A percentile compares a stretch with the other conserved stretches of the same genome.
These are phyloP conservation scores for Spathaspora passalidarum DNA, from an alignment of 805 yeast genomes.

Conservation along the genomic window DNA sequence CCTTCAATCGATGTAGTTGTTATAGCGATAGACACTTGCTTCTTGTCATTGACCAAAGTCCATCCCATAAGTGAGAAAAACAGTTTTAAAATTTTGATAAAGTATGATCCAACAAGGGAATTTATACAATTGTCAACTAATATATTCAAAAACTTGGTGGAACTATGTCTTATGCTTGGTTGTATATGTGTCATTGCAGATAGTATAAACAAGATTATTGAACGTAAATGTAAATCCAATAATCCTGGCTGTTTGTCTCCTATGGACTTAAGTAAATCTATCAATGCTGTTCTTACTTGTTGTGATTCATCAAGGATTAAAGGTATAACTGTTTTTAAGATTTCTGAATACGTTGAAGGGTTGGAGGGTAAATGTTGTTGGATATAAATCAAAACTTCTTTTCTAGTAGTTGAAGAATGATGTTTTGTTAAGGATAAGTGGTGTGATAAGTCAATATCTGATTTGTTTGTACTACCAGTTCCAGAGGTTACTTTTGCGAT, in stretches of 20 bases:
- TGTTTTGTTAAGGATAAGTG: constrained; percentile 71
- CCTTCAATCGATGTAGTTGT: constrained; percentile 32
- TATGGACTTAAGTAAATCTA: constrained; percentile 45
- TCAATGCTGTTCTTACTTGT: constrained; percentile 59
- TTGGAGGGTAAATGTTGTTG: constrained; percentile 51
- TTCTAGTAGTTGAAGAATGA: constrained; percentile 66
- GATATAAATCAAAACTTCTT: constrained; percentile 61
- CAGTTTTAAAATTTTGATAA: constrained; percentile 66
- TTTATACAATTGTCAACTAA: constrained; percentile 51
- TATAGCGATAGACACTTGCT: constrained; percentile 32
- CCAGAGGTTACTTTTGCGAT: constrained; percentile 12
- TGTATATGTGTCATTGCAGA: constrained; percentile 93
- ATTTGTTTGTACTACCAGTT: constrained; percentile 8
- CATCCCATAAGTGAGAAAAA: constrained; percentile 74
- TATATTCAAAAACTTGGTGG: constrained; percentile 63
- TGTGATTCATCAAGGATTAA: constrained; percentile 64
- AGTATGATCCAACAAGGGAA: constrained; percentile 54
- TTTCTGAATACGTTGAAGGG: constrained; percentile 52
- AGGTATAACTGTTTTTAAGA: constrained; percentile 58
- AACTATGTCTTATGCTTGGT: constrained; percentile 70
- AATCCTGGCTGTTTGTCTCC: constrained; percentile 51
- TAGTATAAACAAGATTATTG: constrained; percentile 68
- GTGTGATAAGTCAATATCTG: constrained; percentile 50
- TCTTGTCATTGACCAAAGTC: constrained; percentile 45
- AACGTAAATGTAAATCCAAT: constrained; percentile 57